These are phyloP conservation scores for Dothiorella sarmentorum DNA, from an alignment of 2,329 filamentous ascomycete species.

Conservation along the genomic window DNA sequence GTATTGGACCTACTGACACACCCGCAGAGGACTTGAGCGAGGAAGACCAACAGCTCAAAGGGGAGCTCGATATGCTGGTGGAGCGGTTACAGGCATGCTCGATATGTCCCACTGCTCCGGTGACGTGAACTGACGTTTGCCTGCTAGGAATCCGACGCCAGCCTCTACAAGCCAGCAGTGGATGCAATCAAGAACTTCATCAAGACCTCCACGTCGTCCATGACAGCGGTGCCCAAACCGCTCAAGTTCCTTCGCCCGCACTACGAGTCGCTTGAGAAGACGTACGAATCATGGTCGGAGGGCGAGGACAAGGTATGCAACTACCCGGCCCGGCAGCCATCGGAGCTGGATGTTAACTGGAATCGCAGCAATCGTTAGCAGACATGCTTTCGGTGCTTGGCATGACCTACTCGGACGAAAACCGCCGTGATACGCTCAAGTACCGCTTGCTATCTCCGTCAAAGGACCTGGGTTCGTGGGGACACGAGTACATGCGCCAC, in stretches of 20 bases:
- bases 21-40: slow-evolving; percentile 83
- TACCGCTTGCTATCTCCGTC: slow-evolving; percentile 87
- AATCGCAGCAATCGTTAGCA: slow-evolving; percentile 65
- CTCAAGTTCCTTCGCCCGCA: slow-evolving; percentile 97
- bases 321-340: not conserved
- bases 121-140: not conserved
- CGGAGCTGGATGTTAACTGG: slow-evolving; percentile 22
- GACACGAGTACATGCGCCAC: slow-evolving; percentile 96
- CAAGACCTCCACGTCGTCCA: slow-evolving; percentile 98
- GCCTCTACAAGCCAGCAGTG: slow-evolving; percentile 85
- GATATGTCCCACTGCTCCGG: not conserved
- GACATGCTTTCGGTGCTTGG: slow-evolving; percentile 96
- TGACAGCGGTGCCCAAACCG: slow-evolving; percentile 98
- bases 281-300: slow-evolving; percentile 85
- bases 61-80: slow-evolving; percentile 95
- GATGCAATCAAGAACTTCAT: slow-evolving; percentile 98
- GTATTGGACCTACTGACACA: not conserved
- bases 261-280: slow-evolving; percentile 81
- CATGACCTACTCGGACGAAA: slow-evolving; percentile 98
- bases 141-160: slow-evolving; percentile 69
- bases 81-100: slow-evolving; percentile 77
- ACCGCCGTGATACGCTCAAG: slow-evolving; percentile 92
- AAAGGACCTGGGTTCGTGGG: slow-evolving; percentile 93
- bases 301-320: slow-evolving; percentile 72
- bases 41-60: slow-evolving; percentile 97